phyloP scores from a whole-genome alignment of 208 protist species.

The Crithidia expoeki region DNA sequence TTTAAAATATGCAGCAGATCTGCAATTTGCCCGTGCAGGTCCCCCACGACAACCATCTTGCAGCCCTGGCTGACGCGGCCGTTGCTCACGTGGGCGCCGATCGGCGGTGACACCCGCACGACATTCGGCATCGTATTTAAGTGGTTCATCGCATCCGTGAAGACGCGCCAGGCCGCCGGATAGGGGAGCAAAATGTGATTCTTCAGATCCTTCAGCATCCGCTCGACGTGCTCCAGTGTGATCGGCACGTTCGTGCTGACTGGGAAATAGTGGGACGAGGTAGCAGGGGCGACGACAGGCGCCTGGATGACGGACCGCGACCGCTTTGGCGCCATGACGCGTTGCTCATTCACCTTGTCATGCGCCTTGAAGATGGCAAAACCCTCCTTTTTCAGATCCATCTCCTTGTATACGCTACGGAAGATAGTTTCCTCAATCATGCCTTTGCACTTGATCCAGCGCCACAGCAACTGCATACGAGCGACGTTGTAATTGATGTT shows the following conservation, averaged over 20 bases:
- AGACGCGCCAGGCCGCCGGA: slow-evolving; percentile 80
- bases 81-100: slow-evolving; percentile 72
- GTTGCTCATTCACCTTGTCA: slow-evolving; percentile 78
- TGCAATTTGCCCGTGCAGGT: slow-evolving; percentile 88
- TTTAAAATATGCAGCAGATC: slow-evolving; percentile 88
- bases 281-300: slow-evolving; percentile 68
- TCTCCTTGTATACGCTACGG: slow-evolving; percentile 83
- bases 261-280: slow-evolving; percentile 83
- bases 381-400: slow-evolving; percentile 88
- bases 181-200: slow-evolving; percentile 79
- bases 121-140: slow-evolving; percentile 88
- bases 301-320: slow-evolving; percentile 71
- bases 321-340: slow-evolving; percentile 73
- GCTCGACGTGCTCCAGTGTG: slow-evolving; percentile 70
- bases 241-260: slow-evolving; percentile 58
- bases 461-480: slow-evolving; percentile 83
- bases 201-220: slow-evolving; percentile 74
- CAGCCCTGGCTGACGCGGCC: slow-evolving; percentile 77
- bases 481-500: slow-evolving; percentile 67
- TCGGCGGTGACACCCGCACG: slow-evolving; percentile 65
- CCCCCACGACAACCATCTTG: slow-evolving; percentile 89
- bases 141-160: slow-evolving; percentile 85
- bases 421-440: slow-evolving; percentile 84
- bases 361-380: slow-evolving; percentile 88
- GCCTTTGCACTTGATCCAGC: slow-evolving; percentile 80